phyloP scores from a whole-genome alignment of 2,329 filamentous ascomycete genomes.

The Ampelomyces quisqualis region DNA sequence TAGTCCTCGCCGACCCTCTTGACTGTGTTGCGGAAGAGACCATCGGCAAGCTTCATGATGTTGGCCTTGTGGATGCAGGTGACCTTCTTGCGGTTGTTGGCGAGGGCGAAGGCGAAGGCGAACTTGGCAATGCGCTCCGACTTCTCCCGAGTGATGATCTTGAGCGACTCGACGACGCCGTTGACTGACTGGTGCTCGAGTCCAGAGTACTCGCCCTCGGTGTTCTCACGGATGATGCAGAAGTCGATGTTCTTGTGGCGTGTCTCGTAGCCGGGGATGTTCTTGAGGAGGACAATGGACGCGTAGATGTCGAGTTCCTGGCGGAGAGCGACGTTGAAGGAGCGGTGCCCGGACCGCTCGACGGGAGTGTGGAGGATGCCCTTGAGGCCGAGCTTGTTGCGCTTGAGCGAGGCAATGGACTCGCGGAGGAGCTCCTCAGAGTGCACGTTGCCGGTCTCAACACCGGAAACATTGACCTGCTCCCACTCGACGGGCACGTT shows the following conservation, averaged over 20 bases:
- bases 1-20: constrained; percentile 91
- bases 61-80: constrained; percentile 99
- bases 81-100: constrained; percentile 99
- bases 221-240: constrained; percentile 99
- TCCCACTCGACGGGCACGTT: constrained; percentile 99
- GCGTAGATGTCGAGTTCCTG: constrained; percentile 99
- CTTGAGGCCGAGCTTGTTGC: constrained; percentile 99
- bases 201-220: constrained; percentile 98
- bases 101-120: constrained; percentile 94
- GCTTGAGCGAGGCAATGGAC: constrained; percentile 89
- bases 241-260: constrained; percentile 97
- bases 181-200: constrained; percentile 97
- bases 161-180: constrained; percentile 97
- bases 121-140: constrained; percentile 99
- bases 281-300: constrained; percentile 97
- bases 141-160: constrained; percentile 99
- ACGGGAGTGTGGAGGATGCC: constrained; percentile 98
- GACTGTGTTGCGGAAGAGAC: constrained; percentile 98
- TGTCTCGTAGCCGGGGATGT: constrained; percentile 97
- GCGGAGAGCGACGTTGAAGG: constrained; percentile 98
- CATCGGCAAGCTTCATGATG: constrained; percentile 99
- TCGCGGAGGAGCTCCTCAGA: constrained; percentile 95
- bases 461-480: constrained; percentile 91
- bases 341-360: constrained; percentile 94
- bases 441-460: constrained; percentile 80